A percentile compares a stretch with the other conserved stretches of the same genome.
phyloP scores from a whole-genome alignment of 306 rosid species.

The Prunus campanulata region DNA sequence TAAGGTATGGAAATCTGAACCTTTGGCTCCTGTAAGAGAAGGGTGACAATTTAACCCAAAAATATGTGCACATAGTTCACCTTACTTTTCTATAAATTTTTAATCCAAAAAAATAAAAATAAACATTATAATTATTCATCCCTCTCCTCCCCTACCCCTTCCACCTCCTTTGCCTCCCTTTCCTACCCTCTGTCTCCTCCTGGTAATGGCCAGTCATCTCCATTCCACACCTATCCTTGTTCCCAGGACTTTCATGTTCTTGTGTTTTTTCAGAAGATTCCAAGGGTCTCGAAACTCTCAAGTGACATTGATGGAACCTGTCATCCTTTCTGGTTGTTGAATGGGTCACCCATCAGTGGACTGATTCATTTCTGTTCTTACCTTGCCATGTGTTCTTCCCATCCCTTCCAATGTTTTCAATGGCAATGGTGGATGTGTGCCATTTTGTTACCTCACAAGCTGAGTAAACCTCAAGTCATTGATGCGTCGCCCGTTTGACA shows the following conservation, averaged over 20 bases:
- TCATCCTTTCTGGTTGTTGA: not conserved
- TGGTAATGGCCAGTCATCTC: too few species aligned
- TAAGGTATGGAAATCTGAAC: conserved; percentile 46
- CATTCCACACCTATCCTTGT: not conserved
- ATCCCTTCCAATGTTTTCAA: not conserved
- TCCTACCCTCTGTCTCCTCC: too few species aligned
- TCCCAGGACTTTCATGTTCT: not conserved
- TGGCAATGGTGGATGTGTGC: not conserved
- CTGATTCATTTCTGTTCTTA: not conserved
- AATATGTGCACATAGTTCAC: too few species aligned
- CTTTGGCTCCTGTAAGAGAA: not conserved
- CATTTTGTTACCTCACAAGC: too few species aligned
- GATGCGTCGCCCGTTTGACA: too few species aligned
- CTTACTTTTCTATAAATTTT: not conserved
- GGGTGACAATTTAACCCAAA: not conserved
- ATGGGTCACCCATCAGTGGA: not conserved
- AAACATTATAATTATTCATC: too few species aligned
- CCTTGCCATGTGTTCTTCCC: not conserved
- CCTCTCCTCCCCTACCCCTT: not conserved
- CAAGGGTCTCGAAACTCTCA: not conserved
- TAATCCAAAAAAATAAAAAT: not conserved
- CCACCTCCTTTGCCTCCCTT: not conserved
- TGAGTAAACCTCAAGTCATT: not conserved
- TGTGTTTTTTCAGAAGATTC: not conserved
- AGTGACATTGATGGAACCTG: not conserved